These are phyloP conservation scores for Ogataea trehalophila DNA, from an alignment of 805 yeast species.

Conservation along the genomic window DNA sequence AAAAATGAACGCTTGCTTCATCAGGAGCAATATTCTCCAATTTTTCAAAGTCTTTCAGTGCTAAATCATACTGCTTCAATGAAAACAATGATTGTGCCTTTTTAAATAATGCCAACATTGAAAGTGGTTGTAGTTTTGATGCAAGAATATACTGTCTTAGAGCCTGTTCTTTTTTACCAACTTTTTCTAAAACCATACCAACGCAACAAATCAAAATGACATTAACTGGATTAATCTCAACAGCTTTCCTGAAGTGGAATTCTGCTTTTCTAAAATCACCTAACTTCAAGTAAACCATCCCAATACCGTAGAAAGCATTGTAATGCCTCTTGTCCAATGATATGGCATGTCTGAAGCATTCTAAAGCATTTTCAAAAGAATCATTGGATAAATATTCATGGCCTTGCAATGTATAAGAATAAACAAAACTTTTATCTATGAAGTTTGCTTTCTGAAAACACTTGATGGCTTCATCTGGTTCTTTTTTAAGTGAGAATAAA, in stretches of 20 bases:
- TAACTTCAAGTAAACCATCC: slow-evolving; percentile 83
- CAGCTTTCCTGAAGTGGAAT: slow-evolving; percentile 81
- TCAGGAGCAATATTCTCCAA: slow-evolving; percentile 81
- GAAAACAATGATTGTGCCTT: slow-evolving; percentile 77
- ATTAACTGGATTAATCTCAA: slow-evolving; percentile 84
- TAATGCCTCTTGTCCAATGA: slow-evolving; percentile 77
- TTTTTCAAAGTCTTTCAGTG: slow-evolving; percentile 69
- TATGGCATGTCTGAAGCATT: slow-evolving; percentile 75
- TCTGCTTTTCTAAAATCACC: slow-evolving; percentile 85
- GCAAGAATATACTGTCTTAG: slow-evolving; percentile 80
- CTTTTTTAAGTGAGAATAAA: slow-evolving; percentile 74
- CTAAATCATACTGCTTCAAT: slow-evolving; percentile 65
- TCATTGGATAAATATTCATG: slow-evolving; percentile 88
- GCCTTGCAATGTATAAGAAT: slow-evolving; percentile 90
- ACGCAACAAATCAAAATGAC: slow-evolving; percentile 87
- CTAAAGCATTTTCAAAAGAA: slow-evolving; percentile 84
- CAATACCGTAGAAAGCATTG: slow-evolving; percentile 93
- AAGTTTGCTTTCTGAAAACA: slow-evolving; percentile 79
- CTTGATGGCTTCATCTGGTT: slow-evolving; percentile 83
- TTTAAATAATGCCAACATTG: slow-evolving; percentile 83
- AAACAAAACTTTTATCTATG: slow-evolving; percentile 58
- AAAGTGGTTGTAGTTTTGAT: slow-evolving; percentile 73
- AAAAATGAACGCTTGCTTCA: slow-evolving; percentile 88
- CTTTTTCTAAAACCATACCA: slow-evolving; percentile 85
- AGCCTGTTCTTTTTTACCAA: slow-evolving; percentile 66